Evolutionary conservation across 148 eudicot species (phyloP), one percentile per base, ranked within the genome.

Genomic region (Persicaria tinctoria): DNA sequence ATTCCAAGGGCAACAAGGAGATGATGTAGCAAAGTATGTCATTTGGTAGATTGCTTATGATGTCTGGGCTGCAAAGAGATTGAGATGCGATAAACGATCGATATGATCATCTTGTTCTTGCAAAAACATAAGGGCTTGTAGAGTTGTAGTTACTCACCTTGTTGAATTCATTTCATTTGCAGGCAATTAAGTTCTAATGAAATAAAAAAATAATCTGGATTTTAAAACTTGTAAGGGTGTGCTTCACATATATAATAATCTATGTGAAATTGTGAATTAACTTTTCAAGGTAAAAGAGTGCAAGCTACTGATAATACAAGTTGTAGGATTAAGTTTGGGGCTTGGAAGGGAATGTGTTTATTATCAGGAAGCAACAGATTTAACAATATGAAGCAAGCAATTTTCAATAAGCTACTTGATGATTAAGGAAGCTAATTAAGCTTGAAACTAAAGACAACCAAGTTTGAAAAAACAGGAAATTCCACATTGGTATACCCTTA

Each of bases 41-140:
- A 51, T 73, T 32, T 51, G 75, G 75, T 23, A 73, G 75, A 6
- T 54, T 12, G 17, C 68, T 56, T 0, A 74, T 41, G 38, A 56
- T 56, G 57, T 74, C 76, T 17, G 14, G 23, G 10, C 49, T 68
- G 72, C 64, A 56, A 56, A 32, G 41, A 32, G 41, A 32, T 32
- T 3, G 41, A 32, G 41, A 32, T 32, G 1, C 41, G 41, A 32
- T 1, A 32, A 32, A 32, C 41, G 1, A 32, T 32, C 27, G 27
- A 32, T 32, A 32, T 32, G 3, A 57, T 17, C 23, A 57, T 57
- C 8, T 17, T 57, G 27, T 7, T 16, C 23, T 57, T n/a, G 1
- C 5, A 16, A 57, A 16, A 18, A 17, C 18, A 18, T 57, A 32
- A 57, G 63, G 5, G 17, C 6, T 6, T 6, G 20, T 6, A 16